phyloP scores from a whole-genome alignment of 2,329 filamentous ascomycete genomes.

The Microsporum audouinii region DNA sequence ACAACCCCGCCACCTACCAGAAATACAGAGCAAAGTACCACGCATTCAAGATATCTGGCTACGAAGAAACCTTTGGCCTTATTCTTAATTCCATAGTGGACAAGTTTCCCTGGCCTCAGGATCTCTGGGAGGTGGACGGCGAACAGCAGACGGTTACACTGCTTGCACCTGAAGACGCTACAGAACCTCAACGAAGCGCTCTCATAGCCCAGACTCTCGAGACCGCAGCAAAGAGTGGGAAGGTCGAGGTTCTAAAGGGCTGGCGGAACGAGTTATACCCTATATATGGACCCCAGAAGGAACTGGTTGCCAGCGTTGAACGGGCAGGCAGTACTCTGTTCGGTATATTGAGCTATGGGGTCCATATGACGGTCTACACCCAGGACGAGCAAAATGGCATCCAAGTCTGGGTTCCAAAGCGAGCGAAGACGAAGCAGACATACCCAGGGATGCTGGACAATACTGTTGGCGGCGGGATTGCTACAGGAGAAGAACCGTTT shows the following conservation, averaged over 20 bases:
- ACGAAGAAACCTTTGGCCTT: conserved; percentile 52
- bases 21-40: conserved; percentile 45
- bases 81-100: conserved; percentile 40
- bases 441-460: conserved; percentile 93
- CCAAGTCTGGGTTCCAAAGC: conserved; percentile 72
- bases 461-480: conserved; percentile 76
- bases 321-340: conserved; percentile 63
- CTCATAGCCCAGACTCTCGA: conserved; percentile 47
- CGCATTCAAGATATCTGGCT: conserved; percentile 55
- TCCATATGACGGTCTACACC: conserved; percentile 69
- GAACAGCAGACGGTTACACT: conserved; percentile 52
- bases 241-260: conserved; percentile 62
- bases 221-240: conserved; percentile 57
- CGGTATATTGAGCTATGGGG: conserved; percentile 65
- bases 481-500: conserved; percentile 66
- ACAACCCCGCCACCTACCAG: conserved; percentile 46
- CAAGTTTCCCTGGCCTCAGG: conserved; percentile 40
- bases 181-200: conserved; percentile 52
- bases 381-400: conserved; percentile 45
- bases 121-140: conserved; percentile 50
- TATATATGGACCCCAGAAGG: conserved; percentile 52
- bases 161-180: conserved; percentile 42
- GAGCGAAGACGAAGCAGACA: conserved; percentile 67
- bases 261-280: conserved; percentile 77
- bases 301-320: conserved; percentile 62